These are phyloP conservation scores for Skeletonema menzelii DNA, from an alignment of 108 stramenopile genomes.

Conservation along the genomic window DNA sequence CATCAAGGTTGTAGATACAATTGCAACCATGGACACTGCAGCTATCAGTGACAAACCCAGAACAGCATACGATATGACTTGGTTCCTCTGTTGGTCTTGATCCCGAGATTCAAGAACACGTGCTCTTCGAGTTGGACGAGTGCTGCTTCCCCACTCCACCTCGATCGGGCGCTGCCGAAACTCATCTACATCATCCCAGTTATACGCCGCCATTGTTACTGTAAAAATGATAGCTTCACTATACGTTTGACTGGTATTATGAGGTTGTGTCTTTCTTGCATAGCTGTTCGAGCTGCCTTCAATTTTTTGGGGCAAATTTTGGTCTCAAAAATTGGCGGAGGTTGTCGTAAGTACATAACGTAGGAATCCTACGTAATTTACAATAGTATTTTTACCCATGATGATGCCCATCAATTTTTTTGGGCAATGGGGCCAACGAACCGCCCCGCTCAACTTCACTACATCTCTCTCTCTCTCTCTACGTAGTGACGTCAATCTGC, in stretches of 20 bases:
- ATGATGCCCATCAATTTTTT: too few relatives aligned
- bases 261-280: background rate
- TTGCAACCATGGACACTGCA: conserved; percentile 9
- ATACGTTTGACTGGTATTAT: too few relatives aligned
- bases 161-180: conserved; percentile 10
- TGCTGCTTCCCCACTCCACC: conserved; percentile 31
- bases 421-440: too few relatives aligned
- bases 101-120: background rate
- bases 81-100: conserved; percentile 1
- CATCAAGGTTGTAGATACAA: conserved; percentile 7
- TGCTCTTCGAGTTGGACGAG: conserved; percentile 11
- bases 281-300: background rate
- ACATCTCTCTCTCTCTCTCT: too few relatives aligned
- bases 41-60: conserved; percentile 11
- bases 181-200: conserved; percentile 26
- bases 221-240: background rate
- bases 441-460: too few relatives aligned
- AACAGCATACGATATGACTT: background rate
- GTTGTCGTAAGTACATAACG: too few relatives aligned
- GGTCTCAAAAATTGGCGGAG: background rate
- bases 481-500: background rate
- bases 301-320: background rate
- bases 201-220: conserved; percentile 31
- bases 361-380: too few relatives aligned
- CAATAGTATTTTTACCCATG: too few relatives aligned